Percentiles rank a stretch among this genome's conserved stretches.
phyloP scores from a whole-genome alignment of 2,329 filamentous ascomycete genomes.

The Talaromyces verruculosus region DNA sequence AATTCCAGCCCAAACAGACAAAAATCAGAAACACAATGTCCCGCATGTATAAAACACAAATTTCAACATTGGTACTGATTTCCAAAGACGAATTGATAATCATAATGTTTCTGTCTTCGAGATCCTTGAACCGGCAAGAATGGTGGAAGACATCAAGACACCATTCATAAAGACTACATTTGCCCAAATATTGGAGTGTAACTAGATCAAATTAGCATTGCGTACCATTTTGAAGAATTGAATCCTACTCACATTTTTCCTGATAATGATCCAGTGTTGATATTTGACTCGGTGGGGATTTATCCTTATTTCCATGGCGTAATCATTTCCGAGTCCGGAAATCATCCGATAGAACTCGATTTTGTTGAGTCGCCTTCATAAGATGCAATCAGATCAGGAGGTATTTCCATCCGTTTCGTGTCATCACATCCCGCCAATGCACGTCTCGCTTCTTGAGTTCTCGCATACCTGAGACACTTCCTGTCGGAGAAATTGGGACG shows the following conservation, averaged over 20 bases:
- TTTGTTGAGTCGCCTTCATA: background rate
- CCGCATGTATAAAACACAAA: slow-evolving; percentile 1
- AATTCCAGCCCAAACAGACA: background rate
- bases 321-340: background rate
- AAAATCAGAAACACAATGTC: background rate
- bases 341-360: background rate
- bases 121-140: background rate
- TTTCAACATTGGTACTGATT: background rate
- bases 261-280: background rate
- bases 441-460: slow-evolving; percentile 59
- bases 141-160: background rate
- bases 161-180: background rate
- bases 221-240: background rate
- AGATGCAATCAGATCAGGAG: slow-evolving; percentile 68
- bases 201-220: background rate
- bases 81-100: background rate
- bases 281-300: background rate
- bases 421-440: slow-evolving; percentile 95
- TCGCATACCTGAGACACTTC: slow-evolving; percentile 17
- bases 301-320: background rate
- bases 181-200: background rate
- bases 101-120: background rate
- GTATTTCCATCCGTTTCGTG: slow-evolving; percentile 86
- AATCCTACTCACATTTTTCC: background rate
- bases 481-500: background rate